Evolutionary conservation across 2,329 filamentous ascomycete genomes (phyloP).

Genomic region (Paecilomyces niveus): DNA sequence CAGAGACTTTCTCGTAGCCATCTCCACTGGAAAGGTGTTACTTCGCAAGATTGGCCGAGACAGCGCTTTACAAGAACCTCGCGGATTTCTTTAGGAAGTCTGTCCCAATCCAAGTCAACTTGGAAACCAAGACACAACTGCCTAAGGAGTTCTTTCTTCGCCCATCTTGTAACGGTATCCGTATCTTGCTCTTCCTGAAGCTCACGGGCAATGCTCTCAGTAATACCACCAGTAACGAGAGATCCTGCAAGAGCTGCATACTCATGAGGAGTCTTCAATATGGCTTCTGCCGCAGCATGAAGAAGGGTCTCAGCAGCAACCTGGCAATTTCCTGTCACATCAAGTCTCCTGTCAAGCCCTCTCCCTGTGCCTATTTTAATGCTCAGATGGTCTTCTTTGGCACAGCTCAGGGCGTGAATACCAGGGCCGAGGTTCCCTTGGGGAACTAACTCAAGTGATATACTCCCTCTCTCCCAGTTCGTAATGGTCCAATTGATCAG

Average conservation of each 20-base stretch:
- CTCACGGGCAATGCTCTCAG: constrained; percentile 25
- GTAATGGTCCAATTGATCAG: constrained; percentile 27
- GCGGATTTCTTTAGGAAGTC: constrained; percentile 40
- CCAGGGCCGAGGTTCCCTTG: constrained; percentile 23
- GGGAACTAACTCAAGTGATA: constrained; percentile 29
- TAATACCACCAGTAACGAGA: constrained; percentile 25
- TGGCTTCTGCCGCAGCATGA: constrained; percentile 29
- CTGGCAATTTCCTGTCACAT: constrained; percentile 29
- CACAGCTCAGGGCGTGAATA: constrained; percentile 29
- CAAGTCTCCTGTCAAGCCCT: constrained; percentile 21
- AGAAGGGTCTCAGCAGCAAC: constrained; percentile 33
- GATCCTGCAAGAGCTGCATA: constrained; percentile 28
- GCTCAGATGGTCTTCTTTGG: constrained; percentile 16
- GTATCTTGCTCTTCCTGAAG: constrained; percentile 31
- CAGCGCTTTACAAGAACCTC: constrained; percentile 41
- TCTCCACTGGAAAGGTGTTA: constrained; percentile 34
- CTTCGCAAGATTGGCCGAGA: constrained; percentile 32
- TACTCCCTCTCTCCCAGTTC: constrained; percentile 23
- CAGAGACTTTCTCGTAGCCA: constrained; percentile 39
- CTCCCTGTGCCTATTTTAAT: constrained; percentile 27
- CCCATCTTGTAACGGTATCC: constrained; percentile 31
- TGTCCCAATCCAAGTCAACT: constrained; percentile 46
- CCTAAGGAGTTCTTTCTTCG: constrained; percentile 40
- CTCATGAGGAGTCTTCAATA: constrained; percentile 29
- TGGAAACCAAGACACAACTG: constrained; percentile 45